A percentile compares a stretch with the other conserved stretches of the same genome.
Conservation (phyloP, 176 grass and related monocot genomes). For the Carex pumila region DNA sequence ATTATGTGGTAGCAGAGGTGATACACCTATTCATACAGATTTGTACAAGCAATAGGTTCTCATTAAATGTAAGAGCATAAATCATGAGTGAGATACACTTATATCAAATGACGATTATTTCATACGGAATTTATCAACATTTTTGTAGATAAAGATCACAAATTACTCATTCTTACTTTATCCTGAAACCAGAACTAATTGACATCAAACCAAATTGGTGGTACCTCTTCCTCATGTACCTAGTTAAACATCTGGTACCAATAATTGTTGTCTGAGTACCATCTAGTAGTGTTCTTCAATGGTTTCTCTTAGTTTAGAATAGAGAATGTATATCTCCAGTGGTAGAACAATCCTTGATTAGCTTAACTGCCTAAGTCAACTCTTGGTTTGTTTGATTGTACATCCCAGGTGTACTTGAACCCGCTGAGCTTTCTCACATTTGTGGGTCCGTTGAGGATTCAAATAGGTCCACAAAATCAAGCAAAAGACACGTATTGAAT, state of each 20-base stretch:
- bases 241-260: background rate
- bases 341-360: background rate
- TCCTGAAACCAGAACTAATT: background rate
- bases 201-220: background rate
- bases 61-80: no score
- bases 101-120: no score
- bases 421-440: constrained; percentile 65
- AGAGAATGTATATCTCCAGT: background rate
- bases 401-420: constrained; percentile 62
- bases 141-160: no score
- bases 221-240: background rate
- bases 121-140: no score
- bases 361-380: background rate
- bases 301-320: background rate
- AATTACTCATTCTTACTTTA: no score
- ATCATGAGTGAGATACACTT: no score
- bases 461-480: constrained; percentile 25
- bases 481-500: constrained; percentile 14
- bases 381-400: background rate
- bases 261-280: background rate
- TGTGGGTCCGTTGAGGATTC: constrained; percentile 35
- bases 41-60: no score
- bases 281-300: background rate
- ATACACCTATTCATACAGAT: no score
- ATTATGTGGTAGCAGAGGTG: no score